Evolutionary conservation across 805 yeast species (phyloP).

Genomic region (Maudiozyma pseudohumilis): DNA sequence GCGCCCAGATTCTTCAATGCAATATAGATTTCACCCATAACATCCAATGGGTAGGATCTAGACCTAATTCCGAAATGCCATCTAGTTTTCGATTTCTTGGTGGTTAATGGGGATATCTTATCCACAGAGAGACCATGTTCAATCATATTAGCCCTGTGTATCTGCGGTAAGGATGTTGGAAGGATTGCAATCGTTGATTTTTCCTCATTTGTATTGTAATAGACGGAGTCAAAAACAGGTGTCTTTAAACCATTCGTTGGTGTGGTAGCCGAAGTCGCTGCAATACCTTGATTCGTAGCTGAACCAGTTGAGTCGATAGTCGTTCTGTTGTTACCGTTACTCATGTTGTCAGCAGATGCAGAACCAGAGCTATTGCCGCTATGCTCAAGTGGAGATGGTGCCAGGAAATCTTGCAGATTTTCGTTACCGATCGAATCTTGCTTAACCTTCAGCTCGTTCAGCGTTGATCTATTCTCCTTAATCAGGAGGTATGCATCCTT

Average conservation of each 20-base stretch:
- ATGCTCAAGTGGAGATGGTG: constrained; percentile 45
- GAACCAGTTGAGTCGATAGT: constrained; percentile 1
- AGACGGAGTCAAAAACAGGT: constrained; percentile 21
- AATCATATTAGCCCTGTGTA: constrained; percentile 88
- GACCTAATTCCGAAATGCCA: constrained; percentile 99
- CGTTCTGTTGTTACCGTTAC: constrained; percentile 7
- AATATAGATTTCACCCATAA: constrained; percentile 95
- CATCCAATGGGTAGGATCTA: constrained; percentile 91
- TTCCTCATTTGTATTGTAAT: constrained; percentile 15
- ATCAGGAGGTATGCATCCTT: constrained; percentile 78
- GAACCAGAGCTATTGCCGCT: constrained; percentile 26
- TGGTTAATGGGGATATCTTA: constrained; percentile 44
- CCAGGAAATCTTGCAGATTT: constrained; percentile 44
- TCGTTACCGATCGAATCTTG: constrained; percentile 25
- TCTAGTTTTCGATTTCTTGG: constrained; percentile 83
- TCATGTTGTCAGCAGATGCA: constrained; percentile 9
- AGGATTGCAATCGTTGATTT: constrained; percentile 76
- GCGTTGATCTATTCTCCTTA: constrained; percentile 65
- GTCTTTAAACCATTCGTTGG: constrained; percentile 12
- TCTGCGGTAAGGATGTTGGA: constrained; percentile 89
- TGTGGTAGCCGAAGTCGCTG: constrained; percentile 38
- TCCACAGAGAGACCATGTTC: constrained; percentile 43
- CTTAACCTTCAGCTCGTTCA: constrained; percentile 43
- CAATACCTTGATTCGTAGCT: constrained; percentile 26
- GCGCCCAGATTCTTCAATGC: constrained; percentile 91